These are phyloP conservation scores for Meira nashicola DNA, from an alignment of 1,284 basidiomycete genomes.

Conservation along the genomic window DNA sequence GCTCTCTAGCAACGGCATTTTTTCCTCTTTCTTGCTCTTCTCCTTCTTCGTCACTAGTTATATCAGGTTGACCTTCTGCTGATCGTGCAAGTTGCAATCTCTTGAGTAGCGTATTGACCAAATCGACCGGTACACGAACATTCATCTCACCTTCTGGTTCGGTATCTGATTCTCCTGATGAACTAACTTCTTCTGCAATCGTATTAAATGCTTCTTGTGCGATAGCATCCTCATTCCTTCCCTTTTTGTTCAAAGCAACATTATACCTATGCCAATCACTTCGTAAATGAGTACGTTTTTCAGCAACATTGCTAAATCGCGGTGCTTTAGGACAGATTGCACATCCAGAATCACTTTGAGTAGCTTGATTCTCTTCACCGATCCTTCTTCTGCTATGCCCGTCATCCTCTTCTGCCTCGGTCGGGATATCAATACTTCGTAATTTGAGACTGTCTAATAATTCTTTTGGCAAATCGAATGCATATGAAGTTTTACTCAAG, in stretches of 20 bases:
- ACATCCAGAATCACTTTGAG: slow-evolving; percentile 15
- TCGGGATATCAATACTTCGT: slow-evolving; percentile 18
- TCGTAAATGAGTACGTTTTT: slow-evolving; percentile 80
- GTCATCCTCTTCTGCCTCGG: neutral
- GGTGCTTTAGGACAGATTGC: slow-evolving; percentile 54
- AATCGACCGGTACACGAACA: neutral
- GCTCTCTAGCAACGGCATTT: neutral
- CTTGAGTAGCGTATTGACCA: neutral
- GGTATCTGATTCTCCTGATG: slow-evolving; percentile 7
- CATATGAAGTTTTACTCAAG: slow-evolving; percentile 38
- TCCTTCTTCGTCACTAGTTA: neutral
- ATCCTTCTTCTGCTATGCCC: no score
- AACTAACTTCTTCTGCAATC: slow-evolving; percentile 31
- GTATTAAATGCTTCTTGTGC: slow-evolving; percentile 20
- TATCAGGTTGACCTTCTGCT: neutral
- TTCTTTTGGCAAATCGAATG: slow-evolving; percentile 46
- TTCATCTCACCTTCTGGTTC: neutral
- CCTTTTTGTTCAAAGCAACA: slow-evolving; percentile 61
- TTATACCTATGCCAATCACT: slow-evolving; percentile 99
- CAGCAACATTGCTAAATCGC: slow-evolving; percentile 69
- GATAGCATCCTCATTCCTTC: neutral
- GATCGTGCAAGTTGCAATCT: slow-evolving; percentile 1
- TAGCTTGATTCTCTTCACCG: neutral
- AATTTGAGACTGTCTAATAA: slow-evolving; percentile 42
- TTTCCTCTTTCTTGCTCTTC: neutral